Conservation (phyloP, 768 basidiomycete genomes). For the Antrodiella citrinella region DNA sequence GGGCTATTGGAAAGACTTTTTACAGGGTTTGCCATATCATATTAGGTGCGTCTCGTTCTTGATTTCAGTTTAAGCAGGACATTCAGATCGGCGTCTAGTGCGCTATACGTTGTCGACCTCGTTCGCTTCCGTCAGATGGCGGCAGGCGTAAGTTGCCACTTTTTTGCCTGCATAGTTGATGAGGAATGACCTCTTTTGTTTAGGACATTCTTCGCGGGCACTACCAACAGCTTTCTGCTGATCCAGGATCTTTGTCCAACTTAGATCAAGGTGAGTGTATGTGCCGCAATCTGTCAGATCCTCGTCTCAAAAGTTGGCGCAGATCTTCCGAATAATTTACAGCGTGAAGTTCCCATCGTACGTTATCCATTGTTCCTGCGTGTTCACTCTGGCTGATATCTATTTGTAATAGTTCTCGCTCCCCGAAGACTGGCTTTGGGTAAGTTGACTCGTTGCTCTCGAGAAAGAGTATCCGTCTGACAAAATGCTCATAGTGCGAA, state of each 20-base stretch:
- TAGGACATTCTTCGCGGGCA: slow-evolving; percentile 85
- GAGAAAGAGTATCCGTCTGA: too few relatives aligned
- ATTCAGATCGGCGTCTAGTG: too few relatives aligned
- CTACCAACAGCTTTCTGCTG: slow-evolving; percentile 90
- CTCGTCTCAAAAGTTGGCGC: too few relatives aligned
- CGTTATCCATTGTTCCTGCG: slow-evolving; percentile 24
- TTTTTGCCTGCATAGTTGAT: not conserved
- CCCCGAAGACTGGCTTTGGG: slow-evolving; percentile 95
- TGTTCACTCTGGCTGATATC: slow-evolving; percentile 2
- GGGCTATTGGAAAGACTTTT: slow-evolving; percentile 89
- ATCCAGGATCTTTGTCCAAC: slow-evolving; percentile 90
- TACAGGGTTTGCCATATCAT: slow-evolving; percentile 83
- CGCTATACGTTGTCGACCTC: slow-evolving; percentile 92
- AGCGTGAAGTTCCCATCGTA: slow-evolving; percentile 88
- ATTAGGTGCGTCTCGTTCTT: slow-evolving; percentile 80
- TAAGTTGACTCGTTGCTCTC: slow-evolving; percentile 27
- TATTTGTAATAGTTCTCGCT: slow-evolving; percentile 59
- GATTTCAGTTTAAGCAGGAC: too few relatives aligned
- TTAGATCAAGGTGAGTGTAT: slow-evolving; percentile 72
- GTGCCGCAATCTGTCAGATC: too few relatives aligned
- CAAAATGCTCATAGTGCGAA: slow-evolving; percentile 58
- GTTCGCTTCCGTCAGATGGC: slow-evolving; percentile 86
- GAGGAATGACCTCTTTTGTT: slow-evolving; percentile 5
- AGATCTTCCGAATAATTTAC: slow-evolving; percentile 96
- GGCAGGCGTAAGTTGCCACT: slow-evolving; percentile 39